These are phyloP conservation scores for Clonostachys byssicola DNA, from an alignment of 2,329 filamentous ascomycete species.

Conservation along the genomic window DNA sequence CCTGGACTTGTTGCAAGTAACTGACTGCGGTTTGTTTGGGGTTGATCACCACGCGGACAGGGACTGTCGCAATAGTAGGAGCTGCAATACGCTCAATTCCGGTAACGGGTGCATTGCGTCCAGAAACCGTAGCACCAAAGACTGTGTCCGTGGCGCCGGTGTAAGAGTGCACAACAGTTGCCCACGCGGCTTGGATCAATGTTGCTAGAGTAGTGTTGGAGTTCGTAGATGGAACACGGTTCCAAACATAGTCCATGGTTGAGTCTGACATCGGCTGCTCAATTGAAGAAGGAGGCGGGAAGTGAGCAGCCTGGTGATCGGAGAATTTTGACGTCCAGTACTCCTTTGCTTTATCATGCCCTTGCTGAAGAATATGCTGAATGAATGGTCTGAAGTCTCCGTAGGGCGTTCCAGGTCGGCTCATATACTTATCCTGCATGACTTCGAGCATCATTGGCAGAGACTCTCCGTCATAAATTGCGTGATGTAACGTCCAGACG, in stretches of 20 bases:
- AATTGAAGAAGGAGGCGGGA: too few relatives aligned
- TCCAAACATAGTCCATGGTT: background rate
- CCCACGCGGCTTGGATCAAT: slow-evolving; percentile 5
- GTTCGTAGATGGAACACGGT: background rate
- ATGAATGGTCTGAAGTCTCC: too few relatives aligned
- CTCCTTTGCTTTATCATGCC: too few relatives aligned
- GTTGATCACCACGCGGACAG: slow-evolving; percentile 4
- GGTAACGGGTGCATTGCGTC: slow-evolving; percentile 9
- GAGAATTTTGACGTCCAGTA: too few relatives aligned
- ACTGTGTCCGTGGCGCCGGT: slow-evolving; percentile 1
- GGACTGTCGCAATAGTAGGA: slow-evolving; percentile 14
- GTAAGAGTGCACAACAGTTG: background rate
- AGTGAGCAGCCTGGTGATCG: background rate
- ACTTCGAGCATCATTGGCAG: background rate
- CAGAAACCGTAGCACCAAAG: slow-evolving; percentile 7
- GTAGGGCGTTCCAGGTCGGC: too few relatives aligned
- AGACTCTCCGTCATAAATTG: slow-evolving; percentile 11
- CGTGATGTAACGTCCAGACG: slow-evolving; percentile 11
- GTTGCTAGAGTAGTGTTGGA: slow-evolving; percentile 11
- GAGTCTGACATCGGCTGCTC: too few relatives aligned
- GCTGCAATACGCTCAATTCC: slow-evolving; percentile 11
- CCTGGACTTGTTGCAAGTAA: slow-evolving; percentile 6
- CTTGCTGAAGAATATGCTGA: too few relatives aligned
- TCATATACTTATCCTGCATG: background rate
- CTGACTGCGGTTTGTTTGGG: slow-evolving; percentile 2